Evolutionary conservation across 345 rosid species (phyloP).

Genomic region (Carallia brachiata): DNA sequence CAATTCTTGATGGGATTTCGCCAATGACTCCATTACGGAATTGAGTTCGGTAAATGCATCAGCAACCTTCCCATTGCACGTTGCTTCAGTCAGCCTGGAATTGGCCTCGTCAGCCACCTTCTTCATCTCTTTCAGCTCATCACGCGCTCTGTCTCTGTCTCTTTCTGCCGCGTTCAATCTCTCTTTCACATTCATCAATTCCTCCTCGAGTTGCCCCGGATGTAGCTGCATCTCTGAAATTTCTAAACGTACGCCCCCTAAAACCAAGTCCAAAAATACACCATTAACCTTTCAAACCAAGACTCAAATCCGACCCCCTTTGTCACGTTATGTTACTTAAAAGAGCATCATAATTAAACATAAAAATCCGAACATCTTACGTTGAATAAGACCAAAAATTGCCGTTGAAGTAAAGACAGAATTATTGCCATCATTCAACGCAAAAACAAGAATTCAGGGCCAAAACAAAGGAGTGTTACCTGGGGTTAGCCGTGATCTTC

Average conservation of each 20-base stretch:
- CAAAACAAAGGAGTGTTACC: background rate
- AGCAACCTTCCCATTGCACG: conserved; percentile 46
- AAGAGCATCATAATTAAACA: background rate
- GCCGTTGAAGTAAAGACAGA: background rate
- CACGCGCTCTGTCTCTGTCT: conserved; percentile 36
- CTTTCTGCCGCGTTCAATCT: conserved; percentile 24
- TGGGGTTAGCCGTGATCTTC: background rate
- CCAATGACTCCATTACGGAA: conserved; percentile 36
- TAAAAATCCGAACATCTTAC: no score
- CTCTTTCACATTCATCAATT: conserved; percentile 19
- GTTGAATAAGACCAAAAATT: background rate
- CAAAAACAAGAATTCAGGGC: background rate
- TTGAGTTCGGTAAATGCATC: conserved; percentile 57
- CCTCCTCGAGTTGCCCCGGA: conserved; percentile 31
- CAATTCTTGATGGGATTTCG: conserved; percentile 33
- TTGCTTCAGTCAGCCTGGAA: conserved; percentile 25
- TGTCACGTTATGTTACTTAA: no score
- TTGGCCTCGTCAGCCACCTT: conserved; percentile 37
- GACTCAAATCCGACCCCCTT: background rate
- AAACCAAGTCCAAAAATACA: background rate
- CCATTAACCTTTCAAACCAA: background rate
- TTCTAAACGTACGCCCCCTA: background rate
- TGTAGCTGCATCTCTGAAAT: conserved; percentile 32
- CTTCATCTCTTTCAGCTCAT: conserved; percentile 37
- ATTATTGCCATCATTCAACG: background rate